phyloP scores from a whole-genome alignment of 495 filamentous ascomycete species.

The Pseudotulostoma volvatum region DNA sequence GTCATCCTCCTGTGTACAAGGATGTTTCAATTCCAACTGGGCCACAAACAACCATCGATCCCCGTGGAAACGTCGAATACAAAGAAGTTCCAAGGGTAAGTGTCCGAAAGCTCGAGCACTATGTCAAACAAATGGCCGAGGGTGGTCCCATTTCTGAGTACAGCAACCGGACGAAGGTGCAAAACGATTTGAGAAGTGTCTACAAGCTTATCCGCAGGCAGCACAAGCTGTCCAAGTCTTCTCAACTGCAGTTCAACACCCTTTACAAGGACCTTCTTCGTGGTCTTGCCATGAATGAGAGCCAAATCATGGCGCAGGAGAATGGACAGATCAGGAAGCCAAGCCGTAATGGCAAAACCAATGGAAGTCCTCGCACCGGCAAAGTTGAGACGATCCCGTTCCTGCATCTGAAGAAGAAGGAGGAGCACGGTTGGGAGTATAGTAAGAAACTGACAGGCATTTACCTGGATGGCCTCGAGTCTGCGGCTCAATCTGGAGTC shows the following conservation, averaged over 20 bases:
- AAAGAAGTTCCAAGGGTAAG: conserved; percentile 75
- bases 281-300: conserved; percentile 90
- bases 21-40: conserved; percentile 86
- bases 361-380: conserved; percentile 50
- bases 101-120: conserved; percentile 94
- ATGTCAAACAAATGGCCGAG: conserved; percentile 96
- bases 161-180: conserved; percentile 93
- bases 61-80: conserved; percentile 76
- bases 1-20: conserved; percentile 74
- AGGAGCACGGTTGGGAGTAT: conserved; percentile 93
- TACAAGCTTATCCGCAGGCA: conserved; percentile 97
- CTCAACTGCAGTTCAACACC: conserved; percentile 85
- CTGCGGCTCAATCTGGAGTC: conserved; percentile 71
- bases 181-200: conserved; percentile 81
- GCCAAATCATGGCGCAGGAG: conserved; percentile 82
- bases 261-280: conserved; percentile 88
- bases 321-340: conserved; percentile 51
- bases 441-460: conserved; percentile 90
- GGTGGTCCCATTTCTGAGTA: conserved; percentile 97
- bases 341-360: conserved; percentile 43
- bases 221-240: conserved; percentile 86
- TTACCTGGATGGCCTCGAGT: conserved; percentile 81
- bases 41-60: conserved; percentile 77
- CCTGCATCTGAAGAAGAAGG: conserved; percentile 90
- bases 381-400: conserved; percentile 97